These are phyloP conservation scores for Yamadazyma diospyri DNA, from an alignment of 1,139 yeast genomes.

Conservation along the genomic window DNA sequence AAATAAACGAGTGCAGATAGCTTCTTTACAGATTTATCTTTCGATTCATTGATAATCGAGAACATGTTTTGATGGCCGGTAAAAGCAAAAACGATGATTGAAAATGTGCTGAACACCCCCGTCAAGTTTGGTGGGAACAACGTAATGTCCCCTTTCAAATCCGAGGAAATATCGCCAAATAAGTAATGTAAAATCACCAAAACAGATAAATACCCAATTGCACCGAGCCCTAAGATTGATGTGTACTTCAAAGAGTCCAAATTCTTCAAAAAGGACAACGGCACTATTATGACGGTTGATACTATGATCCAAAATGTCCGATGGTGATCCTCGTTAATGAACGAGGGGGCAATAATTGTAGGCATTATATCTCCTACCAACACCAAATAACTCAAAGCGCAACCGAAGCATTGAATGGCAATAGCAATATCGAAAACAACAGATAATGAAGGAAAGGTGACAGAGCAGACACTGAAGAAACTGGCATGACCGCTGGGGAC, in stretches of 20 bases:
- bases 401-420: slow-evolving; percentile 71
- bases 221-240: slow-evolving; percentile 38
- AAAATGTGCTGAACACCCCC: slow-evolving; percentile 62
- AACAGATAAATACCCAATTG: slow-evolving; percentile 37
- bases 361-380: slow-evolving; percentile 48
- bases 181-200: slow-evolving; percentile 36
- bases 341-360: slow-evolving; percentile 26
- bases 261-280: slow-evolving; percentile 41
- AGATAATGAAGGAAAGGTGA: slow-evolving; percentile 81
- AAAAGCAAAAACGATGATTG: slow-evolving; percentile 47
- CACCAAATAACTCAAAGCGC: slow-evolving; percentile 44
- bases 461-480: slow-evolving; percentile 77
- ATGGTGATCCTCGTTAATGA: slow-evolving; percentile 18
- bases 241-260: slow-evolving; percentile 45
- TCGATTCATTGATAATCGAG: slow-evolving; percentile 49
- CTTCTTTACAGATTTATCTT: slow-evolving; percentile 49
- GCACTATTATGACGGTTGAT: slow-evolving; percentile 34
- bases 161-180: slow-evolving; percentile 41
- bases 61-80: slow-evolving; percentile 53
- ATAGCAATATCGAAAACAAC: slow-evolving; percentile 84
- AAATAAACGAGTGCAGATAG: slow-evolving; percentile 50
- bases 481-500: slow-evolving; percentile 76
- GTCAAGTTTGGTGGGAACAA: slow-evolving; percentile 54
- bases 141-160: slow-evolving; percentile 51
- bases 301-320: slow-evolving; percentile 38